Evolutionary conservation across 768 basidiomycete genomes (phyloP).

Genomic region (Pulveroboletus sp.): DNA sequence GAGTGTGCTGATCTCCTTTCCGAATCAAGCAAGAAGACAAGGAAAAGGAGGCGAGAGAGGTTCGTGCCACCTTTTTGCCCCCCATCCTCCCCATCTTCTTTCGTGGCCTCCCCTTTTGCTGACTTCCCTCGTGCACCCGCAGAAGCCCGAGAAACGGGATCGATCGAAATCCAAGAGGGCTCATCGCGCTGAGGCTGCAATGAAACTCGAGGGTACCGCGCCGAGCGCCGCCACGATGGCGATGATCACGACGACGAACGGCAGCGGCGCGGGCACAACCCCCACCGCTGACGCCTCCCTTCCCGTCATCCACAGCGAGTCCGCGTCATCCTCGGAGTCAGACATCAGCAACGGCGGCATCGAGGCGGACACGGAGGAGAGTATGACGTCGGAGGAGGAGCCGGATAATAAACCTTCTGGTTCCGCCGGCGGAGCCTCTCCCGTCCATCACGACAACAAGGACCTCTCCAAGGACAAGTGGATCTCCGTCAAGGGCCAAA

Average conservation of each 20-base stretch:
- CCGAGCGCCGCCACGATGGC: slow-evolving; percentile 3
- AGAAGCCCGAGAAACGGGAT: slow-evolving; percentile 56
- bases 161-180: slow-evolving; percentile 52
- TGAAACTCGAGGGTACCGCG: slow-evolving; percentile 21
- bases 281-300: slow-evolving; percentile 14
- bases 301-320: slow-evolving; percentile 22
- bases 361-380: slow-evolving; percentile 75
- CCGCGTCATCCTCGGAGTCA: slow-evolving; percentile 52
- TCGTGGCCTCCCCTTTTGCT: neutral
- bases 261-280: slow-evolving; percentile 1
- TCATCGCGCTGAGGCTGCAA: slow-evolving; percentile 32
- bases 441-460: slow-evolving; percentile 8
- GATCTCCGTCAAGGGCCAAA: slow-evolving; percentile 64
- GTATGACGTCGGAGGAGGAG: slow-evolving; percentile 70
- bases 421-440: neutral
- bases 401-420: slow-evolving; percentile 42
- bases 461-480: slow-evolving; percentile 60
- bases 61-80: slow-evolving; percentile 12
- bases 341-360: slow-evolving; percentile 54
- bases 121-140: neutral
- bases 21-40: slow-evolving; percentile 37
- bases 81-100: neutral
- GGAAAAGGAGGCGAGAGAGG: slow-evolving; percentile 47
- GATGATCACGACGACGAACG: too few relatives aligned
- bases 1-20: slow-evolving; percentile 19